Evolutionary conservation across 2,329 filamentous ascomycete genomes (phyloP), one percentile per base, ranked within the genome.

Genomic region (Curvularia eragrostidis): DNA sequence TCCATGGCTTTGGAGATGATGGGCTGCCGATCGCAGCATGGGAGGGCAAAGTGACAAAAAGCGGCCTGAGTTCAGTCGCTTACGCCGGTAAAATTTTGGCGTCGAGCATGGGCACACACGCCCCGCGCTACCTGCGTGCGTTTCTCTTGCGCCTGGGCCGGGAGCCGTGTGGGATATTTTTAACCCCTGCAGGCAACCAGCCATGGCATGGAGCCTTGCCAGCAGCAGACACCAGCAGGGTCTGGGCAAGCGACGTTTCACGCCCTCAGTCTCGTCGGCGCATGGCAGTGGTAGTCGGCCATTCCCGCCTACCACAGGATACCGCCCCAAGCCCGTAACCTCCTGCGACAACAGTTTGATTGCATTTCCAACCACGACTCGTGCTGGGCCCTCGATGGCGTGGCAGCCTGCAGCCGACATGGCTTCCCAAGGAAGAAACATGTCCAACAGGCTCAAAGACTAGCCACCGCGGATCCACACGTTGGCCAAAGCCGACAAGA

Each of bases 1-100:
- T 57, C 65, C 66, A 69, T 58, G 60, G 67, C 66, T 52, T 63
- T 63, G 65, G 66, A 62, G 58, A 61, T 66, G 66, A 67, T 68
- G 50, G 62, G 56, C 65, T 57, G 66, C 56, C 61, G 67, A 69
- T 69, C 67, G 61, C 61, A 64, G 59, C 56, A 66, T 61, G 59
- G 61, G 43, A 57, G 52, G 34, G 42, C 50, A 28, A 53, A 53
- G 56, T 52, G 57, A 64, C 59, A 52, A 57, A 58, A 58, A 54
- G 56, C 48, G 53, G 58, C 51, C 48, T 57, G 56, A 42, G 53
- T 39, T 41, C 49, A 36, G 56, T 58, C 59, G 61, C 62, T 59
- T 63, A 56, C 54, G 50, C 57, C 60, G 52, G 57, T 52, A 58
- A 51, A 58, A 55, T 12, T 30, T 50, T 55, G 56, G 56, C 41